Conservation (phyloP, 2,329 filamentous ascomycete genomes). For the Colletotrichum trifolii region DNA sequence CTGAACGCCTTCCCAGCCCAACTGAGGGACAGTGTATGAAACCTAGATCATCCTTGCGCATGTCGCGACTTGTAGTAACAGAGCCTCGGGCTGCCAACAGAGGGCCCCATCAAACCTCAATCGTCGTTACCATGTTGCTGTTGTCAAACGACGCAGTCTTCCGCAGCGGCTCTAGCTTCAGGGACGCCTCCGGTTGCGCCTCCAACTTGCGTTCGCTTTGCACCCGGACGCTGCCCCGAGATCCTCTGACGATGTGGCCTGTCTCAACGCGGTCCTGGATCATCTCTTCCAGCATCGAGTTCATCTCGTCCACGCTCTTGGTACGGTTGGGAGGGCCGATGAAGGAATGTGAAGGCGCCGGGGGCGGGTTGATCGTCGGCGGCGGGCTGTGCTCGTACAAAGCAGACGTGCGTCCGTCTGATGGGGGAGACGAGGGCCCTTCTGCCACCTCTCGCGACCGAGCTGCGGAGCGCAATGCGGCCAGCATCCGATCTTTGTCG, state of each 20-base stretch:
- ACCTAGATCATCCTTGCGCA: background rate
- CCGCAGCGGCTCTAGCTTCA: slow-evolving; percentile 52
- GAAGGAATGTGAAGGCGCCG: slow-evolving; percentile 22
- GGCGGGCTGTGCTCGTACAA: slow-evolving; percentile 38
- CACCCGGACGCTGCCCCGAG: slow-evolving; percentile 74
- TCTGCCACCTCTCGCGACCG: slow-evolving; percentile 88
- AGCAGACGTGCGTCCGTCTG: slow-evolving; percentile 41
- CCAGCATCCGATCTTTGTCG: slow-evolving; percentile 94
- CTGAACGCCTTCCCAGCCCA: slow-evolving; percentile 32
- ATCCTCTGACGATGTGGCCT: slow-evolving; percentile 75
- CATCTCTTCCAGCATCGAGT: slow-evolving; percentile 94
- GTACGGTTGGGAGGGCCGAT: slow-evolving; percentile 58
- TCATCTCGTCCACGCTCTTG: slow-evolving; percentile 90
- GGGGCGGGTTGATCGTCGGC: slow-evolving; percentile 33
- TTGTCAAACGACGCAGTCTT: slow-evolving; percentile 47
- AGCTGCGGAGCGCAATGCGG: slow-evolving; percentile 85
- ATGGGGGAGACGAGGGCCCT: slow-evolving; percentile 39
- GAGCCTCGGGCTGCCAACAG: slow-evolving; percentile 38
- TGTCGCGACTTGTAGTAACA: slow-evolving; percentile 1
- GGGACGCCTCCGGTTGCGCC: slow-evolving; percentile 46
- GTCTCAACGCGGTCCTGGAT: slow-evolving; percentile 87
- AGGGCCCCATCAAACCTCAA: slow-evolving; percentile 18
- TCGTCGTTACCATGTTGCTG: slow-evolving; percentile 40
- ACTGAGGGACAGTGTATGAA: slow-evolving; percentile 11
- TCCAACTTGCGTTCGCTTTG: slow-evolving; percentile 56